phyloP scores from a whole-genome alignment of 345 rosid genomes.

The Garcia nutans region DNA sequence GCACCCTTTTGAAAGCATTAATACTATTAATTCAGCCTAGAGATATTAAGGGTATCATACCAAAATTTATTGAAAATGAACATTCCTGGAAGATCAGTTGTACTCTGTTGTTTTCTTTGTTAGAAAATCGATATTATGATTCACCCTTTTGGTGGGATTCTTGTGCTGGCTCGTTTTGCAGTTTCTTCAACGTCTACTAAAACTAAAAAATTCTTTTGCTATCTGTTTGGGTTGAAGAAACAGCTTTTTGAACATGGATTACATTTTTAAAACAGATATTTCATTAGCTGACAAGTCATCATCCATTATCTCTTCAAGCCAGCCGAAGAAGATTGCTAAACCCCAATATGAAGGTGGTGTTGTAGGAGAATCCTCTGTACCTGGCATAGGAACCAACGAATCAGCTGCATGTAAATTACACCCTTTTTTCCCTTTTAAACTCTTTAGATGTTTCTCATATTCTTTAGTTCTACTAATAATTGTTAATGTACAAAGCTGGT shows the following conservation, averaged over 20 bases:
- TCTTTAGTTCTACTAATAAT: conserved; percentile 20
- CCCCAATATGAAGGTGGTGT: conserved; percentile 39
- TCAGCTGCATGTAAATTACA: conserved; percentile 60
- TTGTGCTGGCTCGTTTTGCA: too few species aligned
- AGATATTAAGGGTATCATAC: too few species aligned
- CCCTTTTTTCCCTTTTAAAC: conserved; percentile 18
- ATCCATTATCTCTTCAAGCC: conserved; percentile 41
- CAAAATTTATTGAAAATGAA: too few species aligned
- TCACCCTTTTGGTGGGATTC: too few species aligned
- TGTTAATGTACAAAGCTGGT: conserved; percentile 26
- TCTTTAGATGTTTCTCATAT: conserved; percentile 2
- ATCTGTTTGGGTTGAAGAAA: too few species aligned
- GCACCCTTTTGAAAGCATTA: background rate
- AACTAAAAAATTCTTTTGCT: too few species aligned
- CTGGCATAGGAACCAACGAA: conserved; percentile 40
- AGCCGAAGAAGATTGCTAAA: conserved; percentile 45
- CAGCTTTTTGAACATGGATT: conserved; percentile 18
- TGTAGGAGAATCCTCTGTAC: conserved; percentile 37
- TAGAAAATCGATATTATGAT: too few species aligned
- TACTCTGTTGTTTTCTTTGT: too few species aligned
- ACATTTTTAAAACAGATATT: conserved; percentile 39
- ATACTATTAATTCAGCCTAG: too few species aligned
- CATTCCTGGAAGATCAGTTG: too few species aligned
- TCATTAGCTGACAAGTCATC: conserved; percentile 40
- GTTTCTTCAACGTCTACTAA: too few species aligned